Conservation (phyloP, 257 asterid species). For the Petrea volubilis region DNA sequence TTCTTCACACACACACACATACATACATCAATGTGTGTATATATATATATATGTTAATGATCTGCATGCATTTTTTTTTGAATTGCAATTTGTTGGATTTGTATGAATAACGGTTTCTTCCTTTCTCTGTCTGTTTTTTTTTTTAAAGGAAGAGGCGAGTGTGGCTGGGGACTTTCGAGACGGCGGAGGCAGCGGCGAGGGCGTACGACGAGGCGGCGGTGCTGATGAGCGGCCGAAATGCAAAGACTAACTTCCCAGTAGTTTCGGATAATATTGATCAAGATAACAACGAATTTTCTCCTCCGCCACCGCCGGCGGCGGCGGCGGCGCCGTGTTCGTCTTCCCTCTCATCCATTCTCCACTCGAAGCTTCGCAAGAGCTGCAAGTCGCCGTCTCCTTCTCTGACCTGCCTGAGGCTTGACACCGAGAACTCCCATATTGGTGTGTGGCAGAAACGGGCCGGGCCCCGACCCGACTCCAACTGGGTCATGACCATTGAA, state of each 20-base stretch:
- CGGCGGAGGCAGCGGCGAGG: constrained; percentile 89
- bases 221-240: constrained; percentile 74
- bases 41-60: no score
- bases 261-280: constrained; percentile 32
- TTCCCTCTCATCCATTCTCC: constrained; percentile 63
- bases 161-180: constrained; percentile 85
- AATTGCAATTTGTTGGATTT: no score
- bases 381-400: constrained; percentile 83
- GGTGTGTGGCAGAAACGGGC: constrained; percentile 98
- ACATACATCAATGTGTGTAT: neutral
- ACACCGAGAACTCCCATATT: constrained; percentile 75
- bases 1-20: neutral
- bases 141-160: constrained; percentile 70
- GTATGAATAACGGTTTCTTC: no score
- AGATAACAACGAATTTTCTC: constrained; percentile 22
- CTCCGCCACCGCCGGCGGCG: constrained; percentile 16
- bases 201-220: constrained; percentile 85
- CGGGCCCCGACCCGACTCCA: constrained; percentile 72
- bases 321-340: constrained; percentile 27
- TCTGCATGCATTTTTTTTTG: neutral
- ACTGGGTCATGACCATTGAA: constrained; percentile 88
- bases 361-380: constrained; percentile 70
- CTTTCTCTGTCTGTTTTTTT: neutral
- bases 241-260: constrained; percentile 75
- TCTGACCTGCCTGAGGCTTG: constrained; percentile 80